phyloP scores from a whole-genome alignment of 805 yeast genomes.

The Naumovozyma baii region DNA sequence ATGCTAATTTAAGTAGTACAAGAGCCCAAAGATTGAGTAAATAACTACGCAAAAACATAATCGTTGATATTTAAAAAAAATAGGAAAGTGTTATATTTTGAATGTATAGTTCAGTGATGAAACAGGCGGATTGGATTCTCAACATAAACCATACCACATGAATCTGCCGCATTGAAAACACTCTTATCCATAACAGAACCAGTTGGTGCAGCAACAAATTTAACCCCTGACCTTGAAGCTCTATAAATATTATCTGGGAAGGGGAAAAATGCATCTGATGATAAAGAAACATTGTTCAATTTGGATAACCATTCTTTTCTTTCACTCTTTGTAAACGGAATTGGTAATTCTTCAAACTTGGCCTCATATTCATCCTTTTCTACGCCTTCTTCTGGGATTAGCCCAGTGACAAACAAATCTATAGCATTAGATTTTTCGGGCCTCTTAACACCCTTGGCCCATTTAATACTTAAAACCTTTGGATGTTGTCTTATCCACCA shows the following conservation, averaged over 20 bases:
- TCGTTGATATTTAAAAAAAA: too few species aligned
- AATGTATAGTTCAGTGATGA: slow-evolving; percentile 61
- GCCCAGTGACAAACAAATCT: slow-evolving; percentile 84
- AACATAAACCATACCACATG: slow-evolving; percentile 80
- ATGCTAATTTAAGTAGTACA: too few species aligned
- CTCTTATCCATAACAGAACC: slow-evolving; percentile 98
- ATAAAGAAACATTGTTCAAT: slow-evolving; percentile 77
- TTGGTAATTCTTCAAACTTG: slow-evolving; percentile 77
- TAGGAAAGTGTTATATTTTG: too few species aligned
- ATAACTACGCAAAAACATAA: too few species aligned
- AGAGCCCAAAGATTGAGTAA: too few species aligned
- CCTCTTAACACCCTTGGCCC: slow-evolving; percentile 97
- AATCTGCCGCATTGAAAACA: slow-evolving; percentile 91
- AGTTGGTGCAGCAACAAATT: slow-evolving; percentile 90
- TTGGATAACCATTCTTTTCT: slow-evolving; percentile 78
- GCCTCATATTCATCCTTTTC: slow-evolving; percentile 88
- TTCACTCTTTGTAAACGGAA: slow-evolving; percentile 72
- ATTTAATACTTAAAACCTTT: slow-evolving; percentile 78
- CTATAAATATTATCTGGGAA: slow-evolving; percentile 98
- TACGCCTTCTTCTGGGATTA: slow-evolving; percentile 85
- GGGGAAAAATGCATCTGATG: slow-evolving; percentile 99
- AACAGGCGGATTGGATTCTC: slow-evolving; percentile 96
- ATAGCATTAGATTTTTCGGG: slow-evolving; percentile 98
- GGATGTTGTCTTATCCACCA: slow-evolving; percentile 99
- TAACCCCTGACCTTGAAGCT: slow-evolving; percentile 94